A percentile compares a stretch with the other conserved stretches of the same genome.
Conservation (phyloP, 257 asterid genomes). For the Przewalskia tangutica region DNA sequence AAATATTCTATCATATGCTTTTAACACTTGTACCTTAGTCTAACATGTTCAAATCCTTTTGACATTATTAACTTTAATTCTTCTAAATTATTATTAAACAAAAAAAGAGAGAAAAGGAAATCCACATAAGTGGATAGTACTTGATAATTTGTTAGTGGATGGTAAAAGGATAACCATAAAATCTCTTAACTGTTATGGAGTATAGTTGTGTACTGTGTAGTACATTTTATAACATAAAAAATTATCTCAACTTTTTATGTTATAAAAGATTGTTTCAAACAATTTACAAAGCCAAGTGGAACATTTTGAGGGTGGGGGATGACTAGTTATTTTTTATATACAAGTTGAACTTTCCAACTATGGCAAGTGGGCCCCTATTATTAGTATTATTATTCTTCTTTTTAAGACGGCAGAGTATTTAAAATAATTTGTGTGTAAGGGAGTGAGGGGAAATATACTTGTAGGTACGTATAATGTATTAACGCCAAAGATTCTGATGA, state of each 20-base stretch:
- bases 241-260: background rate
- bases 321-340: background rate
- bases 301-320: background rate
- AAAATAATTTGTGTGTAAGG: background rate
- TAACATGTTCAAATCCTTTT: background rate
- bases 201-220: background rate
- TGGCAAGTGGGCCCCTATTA: background rate
- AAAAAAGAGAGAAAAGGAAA: background rate
- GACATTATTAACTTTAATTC: background rate
- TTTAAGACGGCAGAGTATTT: background rate
- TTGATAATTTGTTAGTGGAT: background rate
- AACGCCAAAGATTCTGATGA: accelerated
- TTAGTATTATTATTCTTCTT: background rate
- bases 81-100: background rate
- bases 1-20: background rate
- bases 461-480: background rate
- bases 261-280: background rate
- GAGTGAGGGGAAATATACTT: background rate
- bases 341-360: background rate
- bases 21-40: background rate
- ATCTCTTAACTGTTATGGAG: background rate
- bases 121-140: background rate
- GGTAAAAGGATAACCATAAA: background rate
- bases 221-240: background rate
- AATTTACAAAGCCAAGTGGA: background rate